Percentiles rank a stretch among this genome's conserved stretches.
Conservation (phyloP, 768 basidiomycete species). For the Candolleomyces aberdarensis region DNA sequence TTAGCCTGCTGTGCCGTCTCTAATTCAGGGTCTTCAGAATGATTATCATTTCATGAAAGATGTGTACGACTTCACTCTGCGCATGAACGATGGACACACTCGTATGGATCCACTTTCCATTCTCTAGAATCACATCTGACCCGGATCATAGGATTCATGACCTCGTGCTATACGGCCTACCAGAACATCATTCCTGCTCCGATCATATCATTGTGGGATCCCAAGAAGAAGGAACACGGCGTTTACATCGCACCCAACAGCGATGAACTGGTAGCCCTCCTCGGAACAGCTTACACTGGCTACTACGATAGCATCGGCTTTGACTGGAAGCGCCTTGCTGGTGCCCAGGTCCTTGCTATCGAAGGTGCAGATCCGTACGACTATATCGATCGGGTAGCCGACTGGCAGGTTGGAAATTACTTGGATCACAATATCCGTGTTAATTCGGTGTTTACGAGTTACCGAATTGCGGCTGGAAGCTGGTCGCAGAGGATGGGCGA, state of each 20-base stretch:
- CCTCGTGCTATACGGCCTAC: constrained; percentile 50
- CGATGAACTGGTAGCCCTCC: constrained; percentile 44
- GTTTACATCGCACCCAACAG: constrained; percentile 56
- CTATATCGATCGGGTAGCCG: constrained; percentile 56
- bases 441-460: constrained; percentile 60
- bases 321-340: constrained; percentile 59
- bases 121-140: neutral
- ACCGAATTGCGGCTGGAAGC: constrained; percentile 41
- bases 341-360: constrained; percentile 53
- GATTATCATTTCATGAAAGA: constrained; percentile 65
- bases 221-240: constrained; percentile 46
- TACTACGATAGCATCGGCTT: constrained; percentile 49
- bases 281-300: constrained; percentile 43
- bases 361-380: constrained; percentile 49
- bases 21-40: constrained; percentile 34
- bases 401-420: constrained; percentile 60
- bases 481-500: constrained; percentile 60
- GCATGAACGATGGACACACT: constrained; percentile 66
- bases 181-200: constrained; percentile 59
- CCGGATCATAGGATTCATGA: constrained; percentile 47
- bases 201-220: constrained; percentile 33
- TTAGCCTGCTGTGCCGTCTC: neutral
- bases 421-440: constrained; percentile 62
- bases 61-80: constrained; percentile 51
- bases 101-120: constrained; percentile 29